These are phyloP conservation scores for Lactuca saligna DNA, from an alignment of 129 eudicot genomes.

Conservation along the genomic window DNA sequence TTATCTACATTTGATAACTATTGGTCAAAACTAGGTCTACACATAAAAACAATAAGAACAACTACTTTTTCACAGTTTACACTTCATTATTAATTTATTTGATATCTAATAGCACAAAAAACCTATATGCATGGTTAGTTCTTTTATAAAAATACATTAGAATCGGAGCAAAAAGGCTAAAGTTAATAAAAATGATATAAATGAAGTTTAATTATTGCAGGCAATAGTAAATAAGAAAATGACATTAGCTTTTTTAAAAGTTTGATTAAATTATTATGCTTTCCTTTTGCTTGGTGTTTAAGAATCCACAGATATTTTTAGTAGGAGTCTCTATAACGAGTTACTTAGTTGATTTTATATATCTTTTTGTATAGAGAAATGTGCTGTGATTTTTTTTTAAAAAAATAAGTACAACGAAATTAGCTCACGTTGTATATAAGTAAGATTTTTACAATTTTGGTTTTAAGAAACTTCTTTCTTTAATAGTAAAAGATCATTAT, in stretches of 20 bases:
- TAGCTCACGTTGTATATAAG: too few relatives aligned
- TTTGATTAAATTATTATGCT: conserved; percentile 13
- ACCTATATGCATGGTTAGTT: not conserved
- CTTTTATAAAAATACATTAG: not conserved
- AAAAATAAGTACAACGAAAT: not conserved
- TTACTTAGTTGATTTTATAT: too few relatives aligned
- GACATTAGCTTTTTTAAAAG: conserved; percentile 18
- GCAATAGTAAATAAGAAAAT: not conserved
- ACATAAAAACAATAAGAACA: too few relatives aligned
- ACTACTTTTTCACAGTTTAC: too few relatives aligned
- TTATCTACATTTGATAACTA: too few relatives aligned
- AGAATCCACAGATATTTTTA: conserved; percentile 20
- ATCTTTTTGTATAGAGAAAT: too few relatives aligned
- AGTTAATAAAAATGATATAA: conserved; percentile 9
- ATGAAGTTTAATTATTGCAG: conserved; percentile 8
- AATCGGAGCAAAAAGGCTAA: not conserved
- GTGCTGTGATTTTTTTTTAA: not conserved
- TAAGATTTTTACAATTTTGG: too few relatives aligned
- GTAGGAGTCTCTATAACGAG: not conserved
- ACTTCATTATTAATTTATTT: too few relatives aligned
- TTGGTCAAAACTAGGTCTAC: not conserved
- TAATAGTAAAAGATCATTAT: too few relatives aligned
- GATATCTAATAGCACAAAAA: not conserved
- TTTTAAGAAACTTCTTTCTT: too few relatives aligned
- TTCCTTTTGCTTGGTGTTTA: conserved; percentile 34